Evolutionary conservation across 2,329 filamentous ascomycete genomes (phyloP).

Genomic region (Arthrobotrys sphaeroides): DNA sequence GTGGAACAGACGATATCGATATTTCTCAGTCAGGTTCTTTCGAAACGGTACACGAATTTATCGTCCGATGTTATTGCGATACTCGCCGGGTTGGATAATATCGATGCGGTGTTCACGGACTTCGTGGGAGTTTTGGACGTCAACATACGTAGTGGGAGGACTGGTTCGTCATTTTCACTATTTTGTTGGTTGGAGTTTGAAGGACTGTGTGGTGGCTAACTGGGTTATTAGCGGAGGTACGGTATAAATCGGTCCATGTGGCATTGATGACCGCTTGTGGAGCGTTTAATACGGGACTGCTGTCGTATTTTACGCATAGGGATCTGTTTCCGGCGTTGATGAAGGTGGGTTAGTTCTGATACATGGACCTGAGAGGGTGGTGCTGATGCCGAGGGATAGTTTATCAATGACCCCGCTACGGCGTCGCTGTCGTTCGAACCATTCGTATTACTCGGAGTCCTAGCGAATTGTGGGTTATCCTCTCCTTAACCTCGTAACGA

Average conservation of each 20-base stretch:
- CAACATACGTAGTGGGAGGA: conserved; percentile 80
- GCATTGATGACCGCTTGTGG: conserved; percentile 86
- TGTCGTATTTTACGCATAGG: conserved; percentile 93
- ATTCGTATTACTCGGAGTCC: conserved; percentile 82
- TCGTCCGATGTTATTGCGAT: conserved; percentile 94
- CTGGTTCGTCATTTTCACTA: conserved; percentile 71
- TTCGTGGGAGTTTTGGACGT: conserved; percentile 83
- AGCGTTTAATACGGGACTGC: conserved; percentile 92
- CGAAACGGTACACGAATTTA: conserved; percentile 92
- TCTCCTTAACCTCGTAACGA: neutral
- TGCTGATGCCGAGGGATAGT: conserved; percentile 64
- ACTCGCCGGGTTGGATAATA: conserved; percentile 85
- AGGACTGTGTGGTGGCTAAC: conserved; percentile 74
- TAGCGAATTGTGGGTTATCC: conserved; percentile 75
- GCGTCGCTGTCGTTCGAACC: conserved; percentile 74
- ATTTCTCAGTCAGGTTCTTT: conserved; percentile 82
- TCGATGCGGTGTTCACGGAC: conserved; percentile 86
- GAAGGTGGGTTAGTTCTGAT: conserved; percentile 72
- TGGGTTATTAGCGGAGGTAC: conserved; percentile 74
- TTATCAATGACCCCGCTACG: conserved; percentile 80
- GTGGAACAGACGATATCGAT: conserved; percentile 81
- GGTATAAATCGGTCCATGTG: conserved; percentile 81
- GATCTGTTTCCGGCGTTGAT: conserved; percentile 94
- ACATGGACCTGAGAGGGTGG: neutral
- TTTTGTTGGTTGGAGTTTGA: conserved; percentile 73